Evolutionary conservation across 148 eudicot species (phyloP).

Genomic region (Cornus suecica): DNA sequence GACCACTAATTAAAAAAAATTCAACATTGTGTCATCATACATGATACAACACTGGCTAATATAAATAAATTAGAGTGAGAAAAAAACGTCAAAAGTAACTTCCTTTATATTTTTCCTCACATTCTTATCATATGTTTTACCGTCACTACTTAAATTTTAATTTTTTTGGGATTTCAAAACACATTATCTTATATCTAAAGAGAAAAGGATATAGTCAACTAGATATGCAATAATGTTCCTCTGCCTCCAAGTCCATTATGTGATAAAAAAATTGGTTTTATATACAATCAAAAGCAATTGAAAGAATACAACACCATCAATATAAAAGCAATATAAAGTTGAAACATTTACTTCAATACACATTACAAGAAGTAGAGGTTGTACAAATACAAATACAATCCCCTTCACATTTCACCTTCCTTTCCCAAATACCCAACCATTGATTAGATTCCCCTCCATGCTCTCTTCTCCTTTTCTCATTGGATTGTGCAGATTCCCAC

Average conservation of each 20-base stretch:
- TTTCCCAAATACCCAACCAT: constrained; percentile 40
- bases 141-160: background rate
- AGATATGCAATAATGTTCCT: constrained; percentile 6
- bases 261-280: constrained; percentile 2
- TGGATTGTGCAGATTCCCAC: constrained; percentile 33
- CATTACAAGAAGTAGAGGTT: constrained; percentile 45
- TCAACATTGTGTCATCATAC: no score
- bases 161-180: background rate
- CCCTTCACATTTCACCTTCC: constrained; percentile 62
- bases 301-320: constrained; percentile 21
- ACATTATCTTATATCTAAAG: no score
- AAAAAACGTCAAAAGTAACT: no score
- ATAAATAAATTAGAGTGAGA: no score
- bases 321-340: constrained; percentile 40
- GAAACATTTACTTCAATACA: constrained; percentile 64
- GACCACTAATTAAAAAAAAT: no score
- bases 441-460: constrained; percentile 45
- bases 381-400: constrained; percentile 36
- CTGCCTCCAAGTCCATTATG: constrained; percentile 7
- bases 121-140: no score
- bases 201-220: constrained; percentile 11
- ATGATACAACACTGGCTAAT: no score
- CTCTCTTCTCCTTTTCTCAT: constrained; percentile 27
- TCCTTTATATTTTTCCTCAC: no score
- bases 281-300: background rate